These are phyloP conservation scores for Globisporangium cystogenes DNA, from an alignment of 352 stramenopile genomes.

Conservation along the genomic window DNA sequence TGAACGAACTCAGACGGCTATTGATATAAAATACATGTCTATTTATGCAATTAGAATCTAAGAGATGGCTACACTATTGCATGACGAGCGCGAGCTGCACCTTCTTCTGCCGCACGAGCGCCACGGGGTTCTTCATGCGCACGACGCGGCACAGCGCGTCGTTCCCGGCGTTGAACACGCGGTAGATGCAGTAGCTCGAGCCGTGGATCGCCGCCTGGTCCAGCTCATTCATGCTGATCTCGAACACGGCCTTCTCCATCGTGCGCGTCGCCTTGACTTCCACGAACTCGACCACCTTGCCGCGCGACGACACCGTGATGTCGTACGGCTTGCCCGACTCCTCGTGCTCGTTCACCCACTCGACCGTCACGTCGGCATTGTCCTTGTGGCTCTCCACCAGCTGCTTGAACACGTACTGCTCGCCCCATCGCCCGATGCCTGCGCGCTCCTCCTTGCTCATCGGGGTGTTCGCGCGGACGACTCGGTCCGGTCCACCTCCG, in stretches of 20 bases:
- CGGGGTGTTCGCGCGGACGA: constrained; percentile 32
- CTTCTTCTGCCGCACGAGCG: constrained; percentile 77
- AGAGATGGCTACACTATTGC: constrained; percentile 28
- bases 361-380: constrained; percentile 25
- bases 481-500: constrained; percentile 1
- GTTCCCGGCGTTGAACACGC: constrained; percentile 81
- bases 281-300: constrained; percentile 68
- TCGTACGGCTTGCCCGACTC: constrained; percentile 84
- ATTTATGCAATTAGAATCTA: neutral
- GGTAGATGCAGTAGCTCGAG: constrained; percentile 80
- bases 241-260: constrained; percentile 84
- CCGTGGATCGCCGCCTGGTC: constrained; percentile 75
- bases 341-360: constrained; percentile 76
- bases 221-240: constrained; percentile 89
- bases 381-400: constrained; percentile 39
- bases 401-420: constrained; percentile 80
- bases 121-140: constrained; percentile 79
- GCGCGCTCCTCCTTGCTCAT: constrained; percentile 73
- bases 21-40: neutral
- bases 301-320: constrained; percentile 44
- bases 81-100: constrained; percentile 77
- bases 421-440: constrained; percentile 78
- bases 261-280: constrained; percentile 86
- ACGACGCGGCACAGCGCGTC: constrained; percentile 64
- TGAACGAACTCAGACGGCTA: neutral